Percentiles rank a stretch among this genome's conserved stretches.
Conservation (phyloP, 1,284 basidiomycete species). For the Agaricales sp. region DNA sequence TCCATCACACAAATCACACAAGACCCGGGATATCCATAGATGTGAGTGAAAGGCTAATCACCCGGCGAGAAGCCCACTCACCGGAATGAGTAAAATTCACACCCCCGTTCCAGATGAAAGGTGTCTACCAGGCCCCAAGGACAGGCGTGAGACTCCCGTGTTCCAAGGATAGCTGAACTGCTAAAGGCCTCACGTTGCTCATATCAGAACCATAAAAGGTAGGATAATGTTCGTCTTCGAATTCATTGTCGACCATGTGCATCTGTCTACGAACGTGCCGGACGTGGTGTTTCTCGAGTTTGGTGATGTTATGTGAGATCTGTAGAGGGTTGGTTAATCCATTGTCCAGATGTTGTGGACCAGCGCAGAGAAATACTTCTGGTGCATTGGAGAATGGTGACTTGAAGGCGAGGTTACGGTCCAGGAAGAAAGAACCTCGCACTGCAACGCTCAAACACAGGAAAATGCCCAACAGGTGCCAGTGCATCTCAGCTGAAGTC, state of each 20-base stretch:
- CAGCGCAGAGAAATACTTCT: constrained; percentile 25
- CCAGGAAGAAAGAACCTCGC: too few species aligned
- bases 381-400: constrained; percentile 36
- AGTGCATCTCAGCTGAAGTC: too few species aligned
- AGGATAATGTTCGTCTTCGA: constrained; percentile 41
- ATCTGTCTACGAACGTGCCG: constrained; percentile 28
- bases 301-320: constrained; percentile 29
- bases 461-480: too few species aligned
- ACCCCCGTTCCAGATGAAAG: constrained; percentile 42
- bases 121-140: constrained; percentile 23
- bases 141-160: too few species aligned
- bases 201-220: constrained; percentile 45
- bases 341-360: too few species aligned
- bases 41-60: constrained; percentile 6
- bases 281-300: constrained; percentile 28
- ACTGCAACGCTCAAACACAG: too few species aligned
- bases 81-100: constrained; percentile 47
- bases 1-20: neutral
- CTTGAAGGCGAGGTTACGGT: constrained; percentile 36
- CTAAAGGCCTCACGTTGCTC: constrained; percentile 30
- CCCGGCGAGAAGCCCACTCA: constrained; percentile 14
- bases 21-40: neutral
- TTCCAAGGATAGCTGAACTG: too few species aligned
- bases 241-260: constrained; percentile 22
- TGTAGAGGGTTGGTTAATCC: constrained; percentile 13